phyloP scores from a whole-genome alignment of 371 early-diverging fungal genomes.

The Chytridium lagenaria region DNA sequence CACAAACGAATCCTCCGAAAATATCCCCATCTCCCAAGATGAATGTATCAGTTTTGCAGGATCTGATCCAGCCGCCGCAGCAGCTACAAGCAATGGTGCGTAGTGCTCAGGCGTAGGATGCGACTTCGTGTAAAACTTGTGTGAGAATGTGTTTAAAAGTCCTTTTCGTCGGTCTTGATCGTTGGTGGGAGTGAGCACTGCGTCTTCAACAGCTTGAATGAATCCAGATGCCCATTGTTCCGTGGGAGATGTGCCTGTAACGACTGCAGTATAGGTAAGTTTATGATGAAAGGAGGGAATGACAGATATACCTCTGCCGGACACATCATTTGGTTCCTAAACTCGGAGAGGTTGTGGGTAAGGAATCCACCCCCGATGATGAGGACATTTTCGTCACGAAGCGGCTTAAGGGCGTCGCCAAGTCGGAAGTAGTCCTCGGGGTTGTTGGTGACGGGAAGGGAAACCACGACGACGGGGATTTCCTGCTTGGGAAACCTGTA shows the following conservation, averaged over 20 bases:
- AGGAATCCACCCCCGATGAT: constrained; percentile 49
- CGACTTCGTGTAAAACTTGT: constrained; percentile 19
- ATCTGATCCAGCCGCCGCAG: constrained; percentile 37
- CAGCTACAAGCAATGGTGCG: constrained; percentile 49
- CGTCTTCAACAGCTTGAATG: constrained; percentile 10
- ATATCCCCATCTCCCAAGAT: constrained; percentile 11
- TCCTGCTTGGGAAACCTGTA: constrained; percentile 36
- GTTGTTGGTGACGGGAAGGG: constrained; percentile 33
- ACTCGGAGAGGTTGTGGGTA: constrained; percentile 44
- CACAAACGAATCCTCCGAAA: constrained; percentile 27
- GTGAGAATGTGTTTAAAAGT: constrained; percentile 14
- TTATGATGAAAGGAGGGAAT: not conserved
- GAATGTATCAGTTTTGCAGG: constrained; percentile 13
- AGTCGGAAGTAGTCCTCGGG: constrained; percentile 28
- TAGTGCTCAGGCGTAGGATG: constrained; percentile 52
- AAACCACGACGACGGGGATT: constrained; percentile 40
- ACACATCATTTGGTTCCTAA: not conserved
- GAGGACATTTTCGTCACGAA: constrained; percentile 45
- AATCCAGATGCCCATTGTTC: constrained; percentile 28
- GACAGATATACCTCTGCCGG: not conserved
- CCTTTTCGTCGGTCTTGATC: not conserved
- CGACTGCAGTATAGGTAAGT: not conserved
- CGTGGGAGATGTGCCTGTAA: not conserved
- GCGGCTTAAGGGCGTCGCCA: constrained; percentile 39
- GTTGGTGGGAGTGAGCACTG: not conserved